Base-by-base conservation (phyloP, 208 protist genomes). In the Tritrichomonas foetus region DNA sequence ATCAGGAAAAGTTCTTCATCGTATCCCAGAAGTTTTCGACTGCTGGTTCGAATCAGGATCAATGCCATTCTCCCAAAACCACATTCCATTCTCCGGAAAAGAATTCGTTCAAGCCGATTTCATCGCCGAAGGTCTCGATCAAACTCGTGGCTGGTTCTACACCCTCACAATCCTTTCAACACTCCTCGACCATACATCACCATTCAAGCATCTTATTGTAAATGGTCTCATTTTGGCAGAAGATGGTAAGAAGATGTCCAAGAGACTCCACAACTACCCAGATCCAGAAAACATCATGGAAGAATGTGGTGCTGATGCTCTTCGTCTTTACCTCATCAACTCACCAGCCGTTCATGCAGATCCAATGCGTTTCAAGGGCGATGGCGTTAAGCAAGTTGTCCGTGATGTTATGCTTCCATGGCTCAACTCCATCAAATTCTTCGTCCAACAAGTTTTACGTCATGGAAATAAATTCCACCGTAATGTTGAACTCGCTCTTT, bases 21-120 rank as follows among this genome's bases (percentile, higher is more conserved):
- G 94, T 25, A 69, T 94, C 27, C 80, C 66, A 78, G 93, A 99
- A 94, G 99, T 99, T 25, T 99, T 99, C 95, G 99, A 99, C 97
- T 99, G 99, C 97, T 99, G 99, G 99, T 99, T 99, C 96, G 99
- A 99, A 97, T 96, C 94, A 55, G 98, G 98, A 53, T 98, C 97
- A 14, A 99, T 99, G 99, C 99, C 99, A 93, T 99, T 99, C 96
- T 99, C 98, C 30, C 94, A 96, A 97, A 94, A 96, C 89, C 99
- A 99, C 96, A 99, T 99, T 96, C 99, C 99, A 57, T 99, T 99
- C 94, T 98, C 99, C 95, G 99, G 99, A 96, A 96, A 98, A 94
- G 53, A 93, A 16, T 94, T 66, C 36, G 99, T 99, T 97, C 99
- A 99, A 33, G 99, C 98, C 53, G 98, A 99, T 96, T 99, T 99